These are phyloP conservation scores for Trichophyton rubrum DNA, from an alignment of 2,329 filamentous ascomycete species.

Conservation along the genomic window DNA sequence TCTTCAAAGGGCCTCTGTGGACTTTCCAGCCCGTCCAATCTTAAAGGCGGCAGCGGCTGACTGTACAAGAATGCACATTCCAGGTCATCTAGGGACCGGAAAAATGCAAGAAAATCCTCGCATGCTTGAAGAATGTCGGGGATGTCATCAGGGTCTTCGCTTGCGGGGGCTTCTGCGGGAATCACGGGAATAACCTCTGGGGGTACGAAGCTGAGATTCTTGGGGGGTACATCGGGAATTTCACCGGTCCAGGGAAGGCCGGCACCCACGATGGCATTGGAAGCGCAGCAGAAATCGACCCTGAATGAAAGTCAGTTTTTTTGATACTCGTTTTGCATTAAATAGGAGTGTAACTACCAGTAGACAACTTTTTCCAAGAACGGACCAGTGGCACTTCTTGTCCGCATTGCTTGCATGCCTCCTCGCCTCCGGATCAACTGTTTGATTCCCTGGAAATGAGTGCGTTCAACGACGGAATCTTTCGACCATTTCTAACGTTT, in stretches of 20 bases:
- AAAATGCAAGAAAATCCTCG: slow-evolving; percentile 23
- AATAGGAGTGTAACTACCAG: slow-evolving; percentile 16
- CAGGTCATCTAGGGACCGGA: slow-evolving; percentile 18
- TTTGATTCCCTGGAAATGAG: slow-evolving; percentile 21
- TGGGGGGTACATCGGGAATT: slow-evolving; percentile 16
- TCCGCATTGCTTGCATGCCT: slow-evolving; percentile 21
- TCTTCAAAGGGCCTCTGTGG: slow-evolving; percentile 13
- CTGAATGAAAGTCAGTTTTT: slow-evolving; percentile 10
- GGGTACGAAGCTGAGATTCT: slow-evolving; percentile 17
- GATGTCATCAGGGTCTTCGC: slow-evolving; percentile 14
- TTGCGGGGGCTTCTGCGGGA: slow-evolving; percentile 9
- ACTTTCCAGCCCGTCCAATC: background rate
- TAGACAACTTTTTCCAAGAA: slow-evolving; percentile 24
- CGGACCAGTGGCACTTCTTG: slow-evolving; percentile 17
- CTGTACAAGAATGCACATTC: slow-evolving; percentile 16
- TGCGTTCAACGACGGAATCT: slow-evolving; percentile 20
- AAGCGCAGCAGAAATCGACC: slow-evolving; percentile 24
- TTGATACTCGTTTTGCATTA: background rate
- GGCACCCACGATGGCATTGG: slow-evolving; percentile 20
- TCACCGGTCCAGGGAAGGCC: slow-evolving; percentile 22
- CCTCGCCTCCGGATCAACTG: slow-evolving; percentile 21
- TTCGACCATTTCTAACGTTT: slow-evolving; percentile 24
- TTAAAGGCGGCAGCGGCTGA: slow-evolving; percentile 8
- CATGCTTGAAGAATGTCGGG: slow-evolving; percentile 18
- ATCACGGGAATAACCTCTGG: slow-evolving; percentile 13